These are phyloP conservation scores for Candida anutae DNA, from an alignment of 1,139 yeast genomes.

Conservation along the genomic window DNA sequence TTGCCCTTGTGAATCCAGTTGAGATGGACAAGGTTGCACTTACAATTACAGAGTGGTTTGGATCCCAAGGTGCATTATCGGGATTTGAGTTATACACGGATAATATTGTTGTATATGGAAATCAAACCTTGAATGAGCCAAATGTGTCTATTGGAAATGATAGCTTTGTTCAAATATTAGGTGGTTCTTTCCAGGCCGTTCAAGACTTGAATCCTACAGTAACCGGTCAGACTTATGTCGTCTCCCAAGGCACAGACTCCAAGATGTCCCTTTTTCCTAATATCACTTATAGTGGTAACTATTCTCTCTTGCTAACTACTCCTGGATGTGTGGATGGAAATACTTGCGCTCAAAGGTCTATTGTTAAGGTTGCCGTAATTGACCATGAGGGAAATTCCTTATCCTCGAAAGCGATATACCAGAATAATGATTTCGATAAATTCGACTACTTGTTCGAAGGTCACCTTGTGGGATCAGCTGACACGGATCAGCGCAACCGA, in stretches of 20 bases:
- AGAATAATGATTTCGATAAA: constrained; percentile 72
- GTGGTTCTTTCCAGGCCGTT: constrained; percentile 29
- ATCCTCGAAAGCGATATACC: constrained; percentile 48
- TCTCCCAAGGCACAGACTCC: constrained; percentile 23
- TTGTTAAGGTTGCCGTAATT: constrained; percentile 66
- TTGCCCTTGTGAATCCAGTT: constrained; percentile 66
- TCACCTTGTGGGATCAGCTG: constrained; percentile 43
- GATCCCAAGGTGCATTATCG: constrained; percentile 55
- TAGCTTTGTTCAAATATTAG: constrained; percentile 18
- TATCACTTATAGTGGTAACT: constrained; percentile 66
- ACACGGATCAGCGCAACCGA: constrained; percentile 36
- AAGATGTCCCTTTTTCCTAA: constrained; percentile 63
- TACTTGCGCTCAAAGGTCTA: constrained; percentile 66
- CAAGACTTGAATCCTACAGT: constrained; percentile 13
- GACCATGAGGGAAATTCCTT: constrained; percentile 40
- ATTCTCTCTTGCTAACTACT: constrained; percentile 64
- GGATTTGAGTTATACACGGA: constrained; percentile 72
- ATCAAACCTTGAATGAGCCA: constrained; percentile 64
- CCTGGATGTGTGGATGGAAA: constrained; percentile 77
- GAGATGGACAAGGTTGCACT: constrained; percentile 57
- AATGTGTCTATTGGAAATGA: constrained; percentile 35
- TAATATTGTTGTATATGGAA: constrained; percentile 58
- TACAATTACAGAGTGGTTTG: constrained; percentile 65
- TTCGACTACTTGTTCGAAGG: constrained; percentile 77
- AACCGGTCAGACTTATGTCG: constrained; percentile 21